Percentiles rank a stretch among this genome's conserved stretches.
Evolutionary conservation across 768 basidiomycete species (phyloP).

Genomic region (Mycena pura): DNA sequence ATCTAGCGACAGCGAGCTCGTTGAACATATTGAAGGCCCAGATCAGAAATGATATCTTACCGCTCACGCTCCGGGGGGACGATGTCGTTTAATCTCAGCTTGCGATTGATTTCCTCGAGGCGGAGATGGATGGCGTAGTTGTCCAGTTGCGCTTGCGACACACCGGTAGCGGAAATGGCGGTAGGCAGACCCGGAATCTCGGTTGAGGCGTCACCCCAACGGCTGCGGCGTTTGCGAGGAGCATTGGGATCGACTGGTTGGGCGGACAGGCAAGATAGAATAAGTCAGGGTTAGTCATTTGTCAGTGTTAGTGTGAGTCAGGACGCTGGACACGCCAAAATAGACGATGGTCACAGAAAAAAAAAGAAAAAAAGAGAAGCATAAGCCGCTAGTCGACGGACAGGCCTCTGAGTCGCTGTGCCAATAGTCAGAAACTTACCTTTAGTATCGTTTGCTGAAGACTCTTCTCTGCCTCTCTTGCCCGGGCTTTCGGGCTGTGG

Average conservation of each 20-base stretch:
- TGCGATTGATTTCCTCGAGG: slow-evolving; percentile 96
- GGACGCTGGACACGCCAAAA: slow-evolving; percentile 46
- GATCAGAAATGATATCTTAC: slow-evolving; percentile 45
- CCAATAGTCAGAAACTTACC: slow-evolving; percentile 64
- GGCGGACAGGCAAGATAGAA: slow-evolving; percentile 12
- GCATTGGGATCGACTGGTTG: slow-evolving; percentile 78
- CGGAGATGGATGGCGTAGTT: slow-evolving; percentile 97
- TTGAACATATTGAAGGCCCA: slow-evolving; percentile 37
- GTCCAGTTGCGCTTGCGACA: slow-evolving; percentile 95
- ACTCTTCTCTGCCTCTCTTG: slow-evolving; percentile 73
- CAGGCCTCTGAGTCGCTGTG: slow-evolving; percentile 46
- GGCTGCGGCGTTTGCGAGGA: slow-evolving; percentile 93
- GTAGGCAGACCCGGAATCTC: slow-evolving; percentile 94
- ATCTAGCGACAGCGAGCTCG: slow-evolving; percentile 53
- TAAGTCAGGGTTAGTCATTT: slow-evolving; percentile 49
- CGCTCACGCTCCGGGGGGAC: slow-evolving; percentile 95
- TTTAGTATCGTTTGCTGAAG: slow-evolving; percentile 65
- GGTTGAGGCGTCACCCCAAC: slow-evolving; percentile 95
- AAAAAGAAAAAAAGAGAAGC: slow-evolving; percentile 22
- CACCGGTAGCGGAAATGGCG: slow-evolving; percentile 90
- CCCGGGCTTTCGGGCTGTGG: slow-evolving; percentile 59
- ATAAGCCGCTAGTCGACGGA: slow-evolving; percentile 40
- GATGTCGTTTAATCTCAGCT: slow-evolving; percentile 91
- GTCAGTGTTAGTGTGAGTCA: slow-evolving; percentile 61
- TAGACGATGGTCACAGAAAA: slow-evolving; percentile 31